Conservation (phyloP, 257 asterid genomes). For the Gardenia jasminoides region DNA sequence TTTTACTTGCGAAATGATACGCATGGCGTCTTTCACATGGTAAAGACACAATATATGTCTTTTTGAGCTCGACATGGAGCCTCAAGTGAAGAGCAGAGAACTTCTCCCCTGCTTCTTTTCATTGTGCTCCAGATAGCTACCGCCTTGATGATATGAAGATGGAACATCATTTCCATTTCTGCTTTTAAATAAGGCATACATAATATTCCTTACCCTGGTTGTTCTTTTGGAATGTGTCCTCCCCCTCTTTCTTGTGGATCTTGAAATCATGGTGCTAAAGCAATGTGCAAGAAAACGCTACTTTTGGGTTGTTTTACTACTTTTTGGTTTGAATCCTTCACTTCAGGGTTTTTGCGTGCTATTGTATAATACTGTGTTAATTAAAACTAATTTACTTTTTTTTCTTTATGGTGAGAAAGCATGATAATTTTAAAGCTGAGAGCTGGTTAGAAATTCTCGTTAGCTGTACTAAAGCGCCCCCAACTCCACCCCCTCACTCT, state of each 20-base stretch:
- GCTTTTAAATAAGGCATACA: conserved; percentile 23
- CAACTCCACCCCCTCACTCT: neutral
- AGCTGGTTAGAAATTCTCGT: neutral
- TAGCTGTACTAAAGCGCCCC: neutral
- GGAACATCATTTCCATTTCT: conserved; percentile 19
- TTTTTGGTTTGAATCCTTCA: neutral
- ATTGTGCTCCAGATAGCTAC: conserved; percentile 32
- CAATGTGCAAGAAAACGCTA: neutral
- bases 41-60: neutral
- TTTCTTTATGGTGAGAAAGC: neutral
- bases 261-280: neutral
- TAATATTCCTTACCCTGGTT: neutral
- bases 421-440: neutral
- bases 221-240: too few species aligned
- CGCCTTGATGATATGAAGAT: conserved; percentile 23
- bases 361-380: neutral
- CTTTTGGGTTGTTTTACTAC: neutral
- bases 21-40: neutral
- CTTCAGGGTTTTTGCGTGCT: neutral
- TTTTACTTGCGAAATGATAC: neutral
- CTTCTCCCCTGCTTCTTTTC: conserved; percentile 33
- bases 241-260: neutral
- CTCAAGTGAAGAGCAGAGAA: conserved; percentile 37
- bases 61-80: conserved; percentile 22
- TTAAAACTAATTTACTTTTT: neutral